phyloP scores from a whole-genome alignment of 2,329 filamentous ascomycete genomes.

The Phialophora tarda region DNA sequence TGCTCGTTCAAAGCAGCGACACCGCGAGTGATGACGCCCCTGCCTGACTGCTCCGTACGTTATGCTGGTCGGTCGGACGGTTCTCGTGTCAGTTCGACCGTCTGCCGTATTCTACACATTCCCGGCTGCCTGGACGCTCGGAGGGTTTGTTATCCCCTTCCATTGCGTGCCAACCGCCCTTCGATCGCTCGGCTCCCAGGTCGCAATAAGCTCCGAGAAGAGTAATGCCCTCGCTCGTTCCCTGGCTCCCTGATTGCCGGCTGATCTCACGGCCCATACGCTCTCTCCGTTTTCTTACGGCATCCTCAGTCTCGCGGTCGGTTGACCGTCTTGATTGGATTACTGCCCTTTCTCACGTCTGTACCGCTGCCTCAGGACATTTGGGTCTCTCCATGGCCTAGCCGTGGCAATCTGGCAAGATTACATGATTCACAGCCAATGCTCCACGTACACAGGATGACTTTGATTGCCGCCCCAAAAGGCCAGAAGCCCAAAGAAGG shows the following conservation, averaged over 20 bases:
- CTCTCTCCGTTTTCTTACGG: constrained; percentile 22
- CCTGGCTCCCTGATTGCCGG: background rate
- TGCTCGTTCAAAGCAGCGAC: constrained; percentile 19
- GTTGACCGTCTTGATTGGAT: constrained; percentile 1
- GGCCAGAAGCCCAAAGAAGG: background rate
- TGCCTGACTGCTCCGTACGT: background rate
- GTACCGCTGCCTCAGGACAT: constrained; percentile 6
- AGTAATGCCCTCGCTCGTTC: constrained; percentile 13
- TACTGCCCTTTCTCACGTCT: background rate
- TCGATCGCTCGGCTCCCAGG: background rate
- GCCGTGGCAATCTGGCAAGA: constrained; percentile 6
- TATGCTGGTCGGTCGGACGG: constrained; percentile 1
- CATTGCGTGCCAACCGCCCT: background rate
- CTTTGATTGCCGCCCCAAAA: constrained; percentile 1
- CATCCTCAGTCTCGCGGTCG: constrained; percentile 10
- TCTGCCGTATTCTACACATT: too few species aligned
- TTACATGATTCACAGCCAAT: background rate
- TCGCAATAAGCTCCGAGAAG: constrained; percentile 19
- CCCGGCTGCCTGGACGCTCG: constrained; percentile 27
- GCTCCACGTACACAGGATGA: background rate
- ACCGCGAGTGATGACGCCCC: background rate
- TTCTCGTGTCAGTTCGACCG: constrained; percentile 6
- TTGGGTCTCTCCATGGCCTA: background rate
- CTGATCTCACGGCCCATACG: constrained; percentile 17
- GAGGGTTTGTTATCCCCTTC: constrained; percentile 19